Base-by-base conservation (phyloP, 2,329 filamentous ascomycete species). In the Trichophyton equinum region DNA sequence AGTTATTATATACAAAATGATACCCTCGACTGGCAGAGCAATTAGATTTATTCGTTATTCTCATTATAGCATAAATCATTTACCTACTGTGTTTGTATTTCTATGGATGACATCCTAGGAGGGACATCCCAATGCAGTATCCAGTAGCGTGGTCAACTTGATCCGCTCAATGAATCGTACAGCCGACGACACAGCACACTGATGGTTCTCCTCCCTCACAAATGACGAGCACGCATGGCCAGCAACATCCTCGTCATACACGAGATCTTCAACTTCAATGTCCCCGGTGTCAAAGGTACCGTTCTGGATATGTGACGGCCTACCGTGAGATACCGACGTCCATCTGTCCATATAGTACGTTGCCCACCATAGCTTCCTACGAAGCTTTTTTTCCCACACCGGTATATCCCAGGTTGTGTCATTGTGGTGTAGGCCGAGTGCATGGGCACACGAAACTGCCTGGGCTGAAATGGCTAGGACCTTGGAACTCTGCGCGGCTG, bases 281-380 rank as follows among this genome's bases (percentile, higher is more conserved):
- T 58, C 56, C 18, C 15, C 42, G 9, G 56, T 58, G 18, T 58
- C 56, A 38, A 58, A 58, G 4, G 56, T 42, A 11, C 27, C 22
- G 20, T 59, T 40, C 9, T 51, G 58, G 44, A 59, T 59, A 51
- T 59, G 44, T 3, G 22, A 25, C 18, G 27, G 58, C 25, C 22
- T 47, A 11, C 58, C 58, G 20, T 59, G 44, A 38, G 22, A 47
- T 47, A 59, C 30, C 18, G 58, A 20, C 38, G 58, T 59, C 58
- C 58, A 59, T 51, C 30, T 27, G 20, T 59, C 58, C 1, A 25
- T 47, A 38, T 44, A 49, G 38, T 51, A 59, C 5, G 46, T 47
- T 38, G 58, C 58, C 58, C 58, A 59, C 46, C 42, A 59, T 4
- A 59, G 7, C n/a, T 51, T 47, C 58, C 58, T 51, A 13, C 58